These are phyloP conservation scores for Nigrograna mackinnonii DNA, from an alignment of 2,329 filamentous ascomycete genomes.

Conservation along the genomic window DNA sequence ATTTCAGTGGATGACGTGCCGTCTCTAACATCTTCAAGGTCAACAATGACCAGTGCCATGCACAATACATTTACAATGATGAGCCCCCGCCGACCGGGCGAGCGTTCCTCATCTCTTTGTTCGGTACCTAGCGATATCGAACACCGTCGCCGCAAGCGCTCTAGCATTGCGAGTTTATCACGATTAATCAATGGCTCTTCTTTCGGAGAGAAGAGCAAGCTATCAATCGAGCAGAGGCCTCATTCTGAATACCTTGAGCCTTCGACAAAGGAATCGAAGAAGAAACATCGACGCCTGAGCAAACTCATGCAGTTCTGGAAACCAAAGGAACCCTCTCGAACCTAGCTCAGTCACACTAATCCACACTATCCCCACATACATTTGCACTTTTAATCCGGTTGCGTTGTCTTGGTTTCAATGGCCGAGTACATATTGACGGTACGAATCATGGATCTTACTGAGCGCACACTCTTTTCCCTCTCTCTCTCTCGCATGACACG, in stretches of 20 bases:
- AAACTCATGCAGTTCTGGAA: conserved; percentile 83
- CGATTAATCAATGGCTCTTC: conserved; percentile 69
- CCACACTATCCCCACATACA: conserved; percentile 6
- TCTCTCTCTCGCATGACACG: conserved; percentile 37
- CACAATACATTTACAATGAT: conserved; percentile 54
- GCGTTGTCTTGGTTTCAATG: conserved; percentile 11
- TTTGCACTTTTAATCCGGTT: conserved; percentile 21
- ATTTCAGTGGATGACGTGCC: conserved; percentile 75
- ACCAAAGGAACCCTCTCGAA: conserved; percentile 36
- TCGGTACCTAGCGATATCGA: conserved; percentile 45
- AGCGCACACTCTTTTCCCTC: conserved; percentile 21
- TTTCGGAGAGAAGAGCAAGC: conserved; percentile 74
- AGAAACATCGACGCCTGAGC: conserved; percentile 71
- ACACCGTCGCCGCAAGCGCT: conserved; percentile 68
- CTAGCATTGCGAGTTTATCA: conserved; percentile 76
- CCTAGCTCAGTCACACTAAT: conserved; percentile 11
- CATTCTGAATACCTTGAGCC: conserved; percentile 56
- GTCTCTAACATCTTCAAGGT: conserved; percentile 75
- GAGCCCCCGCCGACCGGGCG: conserved; percentile 46
- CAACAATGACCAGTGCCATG: conserved; percentile 72
- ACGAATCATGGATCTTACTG: conserved; percentile 39
- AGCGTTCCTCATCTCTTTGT: conserved; percentile 45
- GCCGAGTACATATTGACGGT: conserved; percentile 27
- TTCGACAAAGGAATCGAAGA: conserved; percentile 66
- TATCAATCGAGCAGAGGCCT: conserved; percentile 66